A percentile compares a stretch with the other conserved stretches of the same genome.
phyloP scores from a whole-genome alignment of 371 early-diverging fungal species.

The Circinella minor region DNA sequence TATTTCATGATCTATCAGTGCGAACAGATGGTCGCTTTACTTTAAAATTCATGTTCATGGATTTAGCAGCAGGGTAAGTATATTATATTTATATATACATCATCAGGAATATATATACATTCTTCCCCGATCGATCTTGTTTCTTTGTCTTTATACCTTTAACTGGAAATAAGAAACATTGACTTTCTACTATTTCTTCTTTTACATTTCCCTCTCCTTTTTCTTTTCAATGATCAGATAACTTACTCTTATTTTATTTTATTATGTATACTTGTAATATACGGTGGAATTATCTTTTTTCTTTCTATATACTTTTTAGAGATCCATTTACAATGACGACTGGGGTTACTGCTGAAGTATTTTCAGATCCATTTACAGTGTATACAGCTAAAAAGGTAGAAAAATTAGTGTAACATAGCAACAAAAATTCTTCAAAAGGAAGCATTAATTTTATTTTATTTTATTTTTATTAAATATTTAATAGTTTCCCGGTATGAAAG shows the following conservation, averaged over 20 bases:
- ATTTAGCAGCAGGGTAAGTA: conserved; percentile 21
- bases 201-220: too few species aligned
- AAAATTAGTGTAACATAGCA: conserved; percentile 25
- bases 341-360: conserved; percentile 33
- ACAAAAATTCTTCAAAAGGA: not conserved
- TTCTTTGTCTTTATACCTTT: too few species aligned
- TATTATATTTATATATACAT: not conserved
- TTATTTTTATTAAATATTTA: not conserved
- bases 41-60: conserved; percentile 46
- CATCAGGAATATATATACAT: too few species aligned
- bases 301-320: not conserved
- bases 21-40: conserved; percentile 49
- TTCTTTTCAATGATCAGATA: too few species aligned
- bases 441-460: not conserved
- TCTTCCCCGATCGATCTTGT: too few species aligned
- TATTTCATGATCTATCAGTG: conserved; percentile 58
- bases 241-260: too few species aligned
- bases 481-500: conserved; percentile 67
- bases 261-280: too few species aligned
- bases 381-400: conserved; percentile 28
- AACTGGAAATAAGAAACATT: too few species aligned
- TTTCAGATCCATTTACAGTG: conserved; percentile 60
- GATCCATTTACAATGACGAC: conserved; percentile 1
- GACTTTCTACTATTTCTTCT: too few species aligned
- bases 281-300: too few species aligned